A percentile compares a stretch with the other conserved stretches of the same genome.
Evolutionary conservation across 2,329 filamentous ascomycete genomes (phyloP).

Genomic region (Aspergillus sp.): DNA sequence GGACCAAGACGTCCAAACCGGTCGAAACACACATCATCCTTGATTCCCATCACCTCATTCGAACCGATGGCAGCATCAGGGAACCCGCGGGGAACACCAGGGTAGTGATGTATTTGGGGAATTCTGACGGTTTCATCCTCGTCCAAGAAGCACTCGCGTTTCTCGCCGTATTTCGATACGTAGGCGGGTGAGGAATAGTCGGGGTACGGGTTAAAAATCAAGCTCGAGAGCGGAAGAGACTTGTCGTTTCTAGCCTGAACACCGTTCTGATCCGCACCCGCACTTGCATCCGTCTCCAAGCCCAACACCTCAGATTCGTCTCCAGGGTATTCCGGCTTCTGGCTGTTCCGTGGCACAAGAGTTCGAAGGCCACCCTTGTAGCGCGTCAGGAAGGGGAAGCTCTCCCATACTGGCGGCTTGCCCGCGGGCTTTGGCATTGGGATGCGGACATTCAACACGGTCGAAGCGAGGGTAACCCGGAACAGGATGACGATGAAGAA

Average conservation of each 20-base stretch:
- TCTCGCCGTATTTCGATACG: conserved; percentile 47
- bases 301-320: conserved; percentile 50
- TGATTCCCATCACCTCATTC: conserved; percentile 68
- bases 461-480: conserved; percentile 55
- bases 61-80: conserved; percentile 81
- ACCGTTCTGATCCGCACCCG: conserved; percentile 18
- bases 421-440: conserved; percentile 51
- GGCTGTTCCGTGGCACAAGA: conserved; percentile 57
- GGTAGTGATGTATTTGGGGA: conserved; percentile 63
- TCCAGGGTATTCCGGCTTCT: conserved; percentile 72
- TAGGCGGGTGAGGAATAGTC: conserved; percentile 53
- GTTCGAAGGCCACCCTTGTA: conserved; percentile 84
- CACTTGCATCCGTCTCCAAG: conserved; percentile 26
- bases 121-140: conserved; percentile 53
- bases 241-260: conserved; percentile 17
- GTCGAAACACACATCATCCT: conserved; percentile 87
- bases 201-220: conserved; percentile 60
- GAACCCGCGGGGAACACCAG: conserved; percentile 73
- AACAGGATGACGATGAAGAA: conserved; percentile 70
- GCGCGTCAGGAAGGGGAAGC: conserved; percentile 72
- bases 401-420: conserved; percentile 69
- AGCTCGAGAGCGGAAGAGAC: conserved; percentile 37
- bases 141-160: conserved; percentile 74
- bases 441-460: conserved; percentile 21
- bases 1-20: conserved; percentile 79